Conservation (phyloP, 805 yeast species). For the Wickerhamiella slavikovae region DNA sequence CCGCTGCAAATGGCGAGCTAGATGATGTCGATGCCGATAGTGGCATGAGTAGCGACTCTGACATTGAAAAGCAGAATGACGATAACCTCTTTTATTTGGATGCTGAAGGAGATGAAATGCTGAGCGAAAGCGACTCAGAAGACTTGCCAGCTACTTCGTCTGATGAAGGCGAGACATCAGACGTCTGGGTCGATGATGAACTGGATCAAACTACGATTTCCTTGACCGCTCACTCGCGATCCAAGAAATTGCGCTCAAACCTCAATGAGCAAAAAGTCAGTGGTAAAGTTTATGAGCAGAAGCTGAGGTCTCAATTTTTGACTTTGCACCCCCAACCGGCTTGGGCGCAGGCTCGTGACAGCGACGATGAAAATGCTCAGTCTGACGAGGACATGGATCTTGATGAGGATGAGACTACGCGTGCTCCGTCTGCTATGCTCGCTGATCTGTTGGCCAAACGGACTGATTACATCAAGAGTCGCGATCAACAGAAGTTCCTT, state of each 20-base stretch:
- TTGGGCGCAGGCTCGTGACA: slow-evolving; percentile 31
- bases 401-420: slow-evolving; percentile 13
- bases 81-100: slow-evolving; percentile 37
- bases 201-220: slow-evolving; percentile 58
- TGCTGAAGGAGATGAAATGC: slow-evolving; percentile 22
- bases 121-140: slow-evolving; percentile 17
- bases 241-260: slow-evolving; percentile 49
- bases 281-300: slow-evolving; percentile 38
- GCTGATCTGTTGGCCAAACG: slow-evolving; percentile 14
- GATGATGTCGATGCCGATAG: slow-evolving; percentile 3
- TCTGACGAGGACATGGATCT: slow-evolving; percentile 13
- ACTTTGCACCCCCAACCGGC: slow-evolving; percentile 63
- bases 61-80: slow-evolving; percentile 21
- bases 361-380: slow-evolving; percentile 6
- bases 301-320: slow-evolving; percentile 53
- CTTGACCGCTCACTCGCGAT: slow-evolving; percentile 33
- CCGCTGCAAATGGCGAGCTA: slow-evolving; percentile 15
- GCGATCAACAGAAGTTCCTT: slow-evolving; percentile 25
- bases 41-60: slow-evolving; percentile 18
- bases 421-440: slow-evolving; percentile 17
- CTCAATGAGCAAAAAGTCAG: slow-evolving; percentile 31
- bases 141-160: slow-evolving; percentile 17
- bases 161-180: slow-evolving; percentile 17
- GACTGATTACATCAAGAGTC: slow-evolving; percentile 18
- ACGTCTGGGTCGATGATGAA: slow-evolving; percentile 80